Base-by-base conservation (phyloP, 2,329 filamentous ascomycete genomes). In the Aureobasidium zeae region DNA sequence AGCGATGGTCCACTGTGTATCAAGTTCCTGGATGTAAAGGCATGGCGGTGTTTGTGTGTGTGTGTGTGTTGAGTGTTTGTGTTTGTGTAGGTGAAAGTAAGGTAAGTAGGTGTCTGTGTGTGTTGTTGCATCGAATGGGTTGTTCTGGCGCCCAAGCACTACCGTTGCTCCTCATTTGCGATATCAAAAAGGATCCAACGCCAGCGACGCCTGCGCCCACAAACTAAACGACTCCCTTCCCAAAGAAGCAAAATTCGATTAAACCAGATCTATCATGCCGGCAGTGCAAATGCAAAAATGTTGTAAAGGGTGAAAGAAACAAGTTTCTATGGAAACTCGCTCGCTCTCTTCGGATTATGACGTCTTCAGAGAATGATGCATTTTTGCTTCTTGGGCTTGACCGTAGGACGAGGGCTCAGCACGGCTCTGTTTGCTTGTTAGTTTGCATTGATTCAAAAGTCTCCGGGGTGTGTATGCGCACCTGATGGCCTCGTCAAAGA, bases 401-500 rank as follows among this genome's bases (percentile, higher is more conserved):
- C 57, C 50, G 72, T 65, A 15, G 77, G 77, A 54, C 76, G 70
- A 46, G 82, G 81, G 65, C 80, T 83, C 49, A 86, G 69, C 36
- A 86, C 81, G 50, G 81, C 81, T 56, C 81, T 86, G 55, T 10
- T 15, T 48, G 34, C 45, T 41, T 29, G 30, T 45, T 37, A 48
- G 30, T 36, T 33, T 4, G 5, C 11, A 22, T 29, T 25, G 6
- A 5, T 16, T 10, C 9, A 3, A n/a, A 20, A 9, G 15, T 33
- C 11, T n/a, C 2, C 22, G n/a, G 5, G 25, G 25, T 22, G 12
- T 31, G 10, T 33, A 35, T 28, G 68, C 81, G 56, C 70, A 96
- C 91, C 91, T 82, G 61, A 98, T 98, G 24, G 91, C 91, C 68
- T 95, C 89, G 61, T 98, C 91, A 61, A 98, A 98, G 36, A 98